Evolutionary conservation across 345 rosid genomes (phyloP).

Genomic region (Populus tremula): DNA sequence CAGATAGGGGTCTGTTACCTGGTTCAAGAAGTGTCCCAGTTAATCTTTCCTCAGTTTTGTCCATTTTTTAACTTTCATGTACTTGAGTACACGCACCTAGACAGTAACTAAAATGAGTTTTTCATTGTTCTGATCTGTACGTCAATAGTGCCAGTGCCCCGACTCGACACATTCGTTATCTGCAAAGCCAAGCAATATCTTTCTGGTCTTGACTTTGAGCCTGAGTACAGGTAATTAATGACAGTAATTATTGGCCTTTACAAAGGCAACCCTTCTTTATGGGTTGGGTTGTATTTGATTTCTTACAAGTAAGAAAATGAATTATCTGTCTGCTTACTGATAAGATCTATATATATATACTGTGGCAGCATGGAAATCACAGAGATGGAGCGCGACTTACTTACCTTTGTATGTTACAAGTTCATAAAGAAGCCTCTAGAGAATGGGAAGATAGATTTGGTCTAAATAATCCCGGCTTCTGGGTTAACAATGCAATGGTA

Average conservation of each 20-base stretch:
- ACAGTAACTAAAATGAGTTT: neutral
- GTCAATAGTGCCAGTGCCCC: constrained; percentile 58
- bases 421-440: constrained; percentile 32
- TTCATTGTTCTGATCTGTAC: neutral
- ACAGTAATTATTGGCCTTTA: neutral
- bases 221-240: constrained; percentile 31
- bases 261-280: neutral
- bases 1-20: neutral
- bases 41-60: neutral
- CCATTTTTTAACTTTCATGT: neutral
- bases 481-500: neutral
- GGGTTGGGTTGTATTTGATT: neutral
- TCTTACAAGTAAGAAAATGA: neutral
- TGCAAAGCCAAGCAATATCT: constrained; percentile 64
- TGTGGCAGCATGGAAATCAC: constrained; percentile 26
- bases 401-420: constrained; percentile 29
- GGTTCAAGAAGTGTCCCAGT: neutral
- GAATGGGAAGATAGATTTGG: constrained; percentile 27
- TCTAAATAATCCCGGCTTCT: neutral
- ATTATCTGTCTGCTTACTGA: neutral
- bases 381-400: constrained; percentile 32
- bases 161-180: constrained; percentile 62
- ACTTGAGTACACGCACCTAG: neutral
- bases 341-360: neutral
- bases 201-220: constrained; percentile 29